Conservation (phyloP, 1,284 basidiomycete species). For the Termitomyces sp. region DNA sequence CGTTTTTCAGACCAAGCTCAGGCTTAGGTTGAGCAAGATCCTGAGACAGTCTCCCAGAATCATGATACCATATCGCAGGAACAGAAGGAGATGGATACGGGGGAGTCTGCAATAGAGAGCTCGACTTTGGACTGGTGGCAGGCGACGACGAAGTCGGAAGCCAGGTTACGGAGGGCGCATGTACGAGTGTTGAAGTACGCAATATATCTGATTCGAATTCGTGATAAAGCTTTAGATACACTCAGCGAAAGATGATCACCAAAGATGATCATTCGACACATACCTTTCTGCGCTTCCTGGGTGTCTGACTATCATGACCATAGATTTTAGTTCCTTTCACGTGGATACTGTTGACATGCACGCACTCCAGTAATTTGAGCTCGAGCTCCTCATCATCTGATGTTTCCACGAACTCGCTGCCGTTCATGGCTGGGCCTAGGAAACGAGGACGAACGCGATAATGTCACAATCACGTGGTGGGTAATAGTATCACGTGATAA, state of each 20-base stretch:
- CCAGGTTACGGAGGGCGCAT: neutral
- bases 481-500: constrained; percentile 4
- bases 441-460: constrained; percentile 3
- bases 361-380: neutral
- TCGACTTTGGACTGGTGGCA: constrained; percentile 10
- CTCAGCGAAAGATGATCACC: neutral
- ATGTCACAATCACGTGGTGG: constrained; percentile 8
- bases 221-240: constrained; percentile 8
- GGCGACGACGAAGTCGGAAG: constrained; percentile 3
- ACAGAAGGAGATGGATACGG: neutral
- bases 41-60: neutral
- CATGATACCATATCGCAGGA: neutral
- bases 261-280: neutral
- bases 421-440: constrained; percentile 9
- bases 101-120: constrained; percentile 2
- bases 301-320: constrained; percentile 15
- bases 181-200: neutral
- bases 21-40: too few species aligned
- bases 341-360: neutral
- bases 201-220: constrained; percentile 3
- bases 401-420: constrained; percentile 51
- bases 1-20: neutral
- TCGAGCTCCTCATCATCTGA: constrained; percentile 56
- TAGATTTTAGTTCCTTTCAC: neutral
- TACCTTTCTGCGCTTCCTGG: constrained; percentile 31